Evolutionary conservation across 192 early-diverging fungal species (phyloP), one percentile per base, ranked within the genome.

Genomic region (Podila clonocystis): DNA sequence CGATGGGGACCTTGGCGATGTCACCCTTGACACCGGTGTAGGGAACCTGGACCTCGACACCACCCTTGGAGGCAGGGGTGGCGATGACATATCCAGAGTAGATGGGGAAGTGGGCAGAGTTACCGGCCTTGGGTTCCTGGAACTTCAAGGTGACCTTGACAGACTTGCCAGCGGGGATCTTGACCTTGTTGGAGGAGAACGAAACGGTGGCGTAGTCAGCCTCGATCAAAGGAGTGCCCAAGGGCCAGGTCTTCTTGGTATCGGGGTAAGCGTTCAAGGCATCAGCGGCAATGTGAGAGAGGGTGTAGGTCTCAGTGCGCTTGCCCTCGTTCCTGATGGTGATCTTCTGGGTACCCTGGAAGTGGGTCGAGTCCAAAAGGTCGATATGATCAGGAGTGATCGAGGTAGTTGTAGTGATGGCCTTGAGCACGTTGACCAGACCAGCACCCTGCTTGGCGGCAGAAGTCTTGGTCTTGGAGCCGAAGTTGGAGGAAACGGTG

Each of bases 71-170:
- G 28, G 65, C 31, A 26, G 87, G 72, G 9, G 65, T 63, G 38
- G 84, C 62, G 26, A 73, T 48, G n/a, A 89, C 58, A 20, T 61
- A 89, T 3, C 87, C 87, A 70, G 86, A 84, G 67, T 86, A 89
- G 7, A 86, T 58, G 11, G 73, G 74, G 63, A 60, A 84, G 5
- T 73, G 26, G 26, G 57, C 57, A 0, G 69, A 68, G 29, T 71
- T 17, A 9, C 76, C 82, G 2, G 33, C 62, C 55, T 67, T 38
- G 38, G 73, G 74, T 26, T 62, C 69, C 9, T 41, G 55, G 30
- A 84, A 59, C n/a, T 26, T 62, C 20, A 80, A 38, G 2, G 59
- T 62, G 19, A 80, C 52, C 24, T 73, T 65, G 28, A 58, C 72
- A 12, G 72, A 61, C 48, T 73, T 41, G 31, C 72, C 64, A 11